Evolutionary conservation across 208 protist genomes (phyloP).

Genomic region (Acanthamoeba triangularis): DNA sequence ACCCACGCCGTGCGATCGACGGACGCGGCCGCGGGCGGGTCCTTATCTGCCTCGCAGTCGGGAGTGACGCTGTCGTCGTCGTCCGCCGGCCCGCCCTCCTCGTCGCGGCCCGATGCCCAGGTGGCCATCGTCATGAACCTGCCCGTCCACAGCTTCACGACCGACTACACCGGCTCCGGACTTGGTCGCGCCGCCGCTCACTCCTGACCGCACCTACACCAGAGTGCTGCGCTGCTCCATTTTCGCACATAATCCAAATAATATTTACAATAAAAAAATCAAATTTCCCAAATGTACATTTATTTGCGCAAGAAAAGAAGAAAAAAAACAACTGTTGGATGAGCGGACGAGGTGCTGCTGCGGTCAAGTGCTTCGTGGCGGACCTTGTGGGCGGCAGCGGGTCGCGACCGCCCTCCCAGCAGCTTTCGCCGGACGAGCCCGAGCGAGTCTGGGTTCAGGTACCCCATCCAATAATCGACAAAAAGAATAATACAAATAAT

Average conservation of each 20-base stretch:
- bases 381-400: not conserved
- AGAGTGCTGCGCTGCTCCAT: no score
- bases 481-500: not conserved
- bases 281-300: no score
- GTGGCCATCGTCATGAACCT: conserved; percentile 48
- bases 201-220: no score
- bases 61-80: not conserved
- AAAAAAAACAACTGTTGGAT: not conserved
- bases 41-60: not conserved
- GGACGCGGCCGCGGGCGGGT: not conserved
- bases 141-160: not conserved
- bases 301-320: not conserved
- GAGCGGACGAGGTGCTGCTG: not conserved
- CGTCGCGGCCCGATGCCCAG: not conserved
- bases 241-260: no score
- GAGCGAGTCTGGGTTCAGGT: not conserved
- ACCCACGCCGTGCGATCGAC: conserved; percentile 73
- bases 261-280: no score
- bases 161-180: not conserved
- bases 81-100: not conserved
- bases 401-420: not conserved
- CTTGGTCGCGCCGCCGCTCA: not conserved
- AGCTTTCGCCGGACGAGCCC: not conserved
- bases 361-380: not conserved
- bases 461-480: not conserved